Percentiles rank a stretch among this genome's conserved stretches.
phyloP scores from a whole-genome alignment of 129 eudicot species.

The Chrysanthemum seticuspe region DNA sequence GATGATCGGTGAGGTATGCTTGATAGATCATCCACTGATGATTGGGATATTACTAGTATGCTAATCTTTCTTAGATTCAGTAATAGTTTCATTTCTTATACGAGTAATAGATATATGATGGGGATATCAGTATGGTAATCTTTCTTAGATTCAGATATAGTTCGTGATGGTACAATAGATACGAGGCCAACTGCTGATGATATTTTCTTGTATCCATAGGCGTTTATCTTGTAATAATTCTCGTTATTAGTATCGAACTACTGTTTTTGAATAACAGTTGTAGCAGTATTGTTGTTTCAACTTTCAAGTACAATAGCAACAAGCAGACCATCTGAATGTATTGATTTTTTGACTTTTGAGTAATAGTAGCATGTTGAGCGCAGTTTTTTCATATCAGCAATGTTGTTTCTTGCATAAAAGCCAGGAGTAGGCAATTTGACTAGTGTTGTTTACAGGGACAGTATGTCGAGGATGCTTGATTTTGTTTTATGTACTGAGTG shows the following conservation, averaged over 20 bases:
- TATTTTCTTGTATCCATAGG: conserved; percentile 15
- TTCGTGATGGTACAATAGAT: neutral
- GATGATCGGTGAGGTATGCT: conserved; percentile 10
- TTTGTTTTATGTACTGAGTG: too few species aligned
- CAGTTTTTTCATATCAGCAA: neutral
- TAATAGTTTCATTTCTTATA: conserved; percentile 9
- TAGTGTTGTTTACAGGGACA: too few species aligned
- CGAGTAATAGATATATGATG: neutral
- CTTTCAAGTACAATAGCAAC: too few species aligned
- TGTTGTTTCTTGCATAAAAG: conserved; percentile 1
- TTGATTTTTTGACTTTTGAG: neutral
- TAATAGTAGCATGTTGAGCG: neutral
- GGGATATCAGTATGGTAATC: too few species aligned
- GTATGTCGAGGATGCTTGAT: neutral
- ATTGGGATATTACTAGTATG: conserved; percentile 9
- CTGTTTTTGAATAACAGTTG: too few species aligned
- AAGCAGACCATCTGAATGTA: too few species aligned
- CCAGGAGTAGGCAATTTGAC: neutral
- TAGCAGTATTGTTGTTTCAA: too few species aligned
- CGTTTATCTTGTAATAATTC: neutral
- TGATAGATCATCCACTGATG: conserved; percentile 34
- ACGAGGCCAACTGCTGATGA: neutral
- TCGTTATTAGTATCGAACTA: neutral
- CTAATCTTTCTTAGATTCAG: conserved; percentile 13
- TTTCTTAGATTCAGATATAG: too few species aligned